These are phyloP conservation scores for Calvatia gigantea DNA, from an alignment of 768 basidiomycete genomes.

Conservation along the genomic window DNA sequence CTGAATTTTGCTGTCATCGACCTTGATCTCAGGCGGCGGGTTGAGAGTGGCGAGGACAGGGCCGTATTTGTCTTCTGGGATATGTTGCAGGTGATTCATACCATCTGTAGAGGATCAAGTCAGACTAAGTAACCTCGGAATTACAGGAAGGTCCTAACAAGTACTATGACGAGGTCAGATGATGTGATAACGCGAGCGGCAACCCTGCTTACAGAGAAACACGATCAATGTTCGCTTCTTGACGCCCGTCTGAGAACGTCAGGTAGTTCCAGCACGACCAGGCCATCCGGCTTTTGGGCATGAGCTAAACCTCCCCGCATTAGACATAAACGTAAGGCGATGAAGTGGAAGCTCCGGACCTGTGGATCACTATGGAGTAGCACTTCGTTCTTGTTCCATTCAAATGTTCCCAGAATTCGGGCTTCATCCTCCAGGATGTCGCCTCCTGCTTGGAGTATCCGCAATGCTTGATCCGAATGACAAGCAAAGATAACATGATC, in stretches of 20 bases:
- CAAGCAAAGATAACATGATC: constrained; percentile 75
- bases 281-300: constrained; percentile 57
- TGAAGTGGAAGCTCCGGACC: no score
- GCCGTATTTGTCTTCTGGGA: constrained; percentile 51
- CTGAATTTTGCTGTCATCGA: constrained; percentile 29
- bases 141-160: no score
- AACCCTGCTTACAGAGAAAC: constrained; percentile 66
- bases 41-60: constrained; percentile 72
- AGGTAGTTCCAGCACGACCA: constrained; percentile 81
- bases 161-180: no score
- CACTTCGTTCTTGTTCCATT: constrained; percentile 67
- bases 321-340: no score
- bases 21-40: constrained; percentile 57
- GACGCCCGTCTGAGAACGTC: constrained; percentile 19
- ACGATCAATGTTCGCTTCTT: constrained; percentile 48
- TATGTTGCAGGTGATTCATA: constrained; percentile 76
- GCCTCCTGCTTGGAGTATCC: constrained; percentile 47
- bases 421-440: constrained; percentile 50
- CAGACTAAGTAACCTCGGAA: no score
- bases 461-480: constrained; percentile 63
- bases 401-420: constrained; percentile 51
- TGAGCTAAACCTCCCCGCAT: constrained; percentile 44
- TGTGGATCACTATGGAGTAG: constrained; percentile 61
- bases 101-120: constrained; percentile 39
- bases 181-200: no score